A percentile compares a stretch with the other conserved stretches of the same genome.
Conservation (phyloP, 306 rosid genomes). For the Corylus heterophylla region DNA sequence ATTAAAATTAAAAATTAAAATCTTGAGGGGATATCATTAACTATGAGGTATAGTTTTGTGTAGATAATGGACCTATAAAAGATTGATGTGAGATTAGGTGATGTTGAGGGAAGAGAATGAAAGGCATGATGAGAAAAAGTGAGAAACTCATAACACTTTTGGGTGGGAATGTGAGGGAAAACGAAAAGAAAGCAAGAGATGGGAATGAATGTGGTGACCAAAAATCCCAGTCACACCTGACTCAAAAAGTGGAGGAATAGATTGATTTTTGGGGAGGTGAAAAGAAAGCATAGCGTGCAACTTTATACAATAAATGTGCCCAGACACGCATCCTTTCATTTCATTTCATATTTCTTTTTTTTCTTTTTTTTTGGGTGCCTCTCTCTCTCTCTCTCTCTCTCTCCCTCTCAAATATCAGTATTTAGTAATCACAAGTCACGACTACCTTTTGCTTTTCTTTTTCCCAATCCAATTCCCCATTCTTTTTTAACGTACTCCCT, state of each 20-base stretch:
- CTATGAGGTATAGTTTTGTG: too few relatives aligned
- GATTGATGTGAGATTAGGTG: too few relatives aligned
- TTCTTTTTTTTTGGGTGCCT: background rate
- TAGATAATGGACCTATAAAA: too few relatives aligned
- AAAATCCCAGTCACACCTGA: slow-evolving; percentile 47
- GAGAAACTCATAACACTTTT: too few relatives aligned
- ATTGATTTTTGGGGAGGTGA: slow-evolving; percentile 52
- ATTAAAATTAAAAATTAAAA: too few relatives aligned
- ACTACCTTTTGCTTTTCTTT: slow-evolving; percentile 33
- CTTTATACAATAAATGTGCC: slow-evolving; percentile 77
- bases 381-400: slow-evolving; percentile 11
- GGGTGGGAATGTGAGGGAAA: too few relatives aligned
- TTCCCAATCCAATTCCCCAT: slow-evolving; percentile 24
- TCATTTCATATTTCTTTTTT: background rate
- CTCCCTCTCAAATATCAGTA: background rate
- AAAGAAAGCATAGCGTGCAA: slow-evolving; percentile 72
- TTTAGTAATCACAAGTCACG: too few relatives aligned
- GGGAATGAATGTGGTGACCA: slow-evolving; percentile 12
- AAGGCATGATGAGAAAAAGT: too few relatives aligned
- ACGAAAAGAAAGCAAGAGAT: too few relatives aligned
- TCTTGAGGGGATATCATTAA: too few relatives aligned
- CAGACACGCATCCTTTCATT: slow-evolving; percentile 35
- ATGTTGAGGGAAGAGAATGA: too few relatives aligned
- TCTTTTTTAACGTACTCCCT: slow-evolving; percentile 34
- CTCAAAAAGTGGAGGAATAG: slow-evolving; percentile 37